Base-by-base conservation (phyloP, 176 grass and related monocot species). In the Aegilops tauschii region DNA sequence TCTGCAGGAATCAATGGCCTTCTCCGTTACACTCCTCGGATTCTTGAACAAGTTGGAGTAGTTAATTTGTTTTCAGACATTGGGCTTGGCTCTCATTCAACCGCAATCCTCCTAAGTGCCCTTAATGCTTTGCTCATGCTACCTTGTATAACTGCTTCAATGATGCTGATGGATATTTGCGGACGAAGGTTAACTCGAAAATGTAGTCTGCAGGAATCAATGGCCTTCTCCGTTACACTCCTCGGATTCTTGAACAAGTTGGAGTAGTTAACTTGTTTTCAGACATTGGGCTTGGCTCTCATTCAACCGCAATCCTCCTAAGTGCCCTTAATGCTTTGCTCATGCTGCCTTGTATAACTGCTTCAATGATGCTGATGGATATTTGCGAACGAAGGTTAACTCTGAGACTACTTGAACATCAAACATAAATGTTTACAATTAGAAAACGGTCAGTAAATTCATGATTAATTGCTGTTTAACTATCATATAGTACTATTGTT, bases 361-460 rank as follows among this genome's bases (percentile, higher is more conserved):
- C 86, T 36, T 92, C 96, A 49, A 95, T 98, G 96, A 86, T 94
- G 52, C 84, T 95, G 72, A 95, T 98, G 93, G 96, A 95, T 85
- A 47, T 93, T 73, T 92, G 91, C 0, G 93, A 90, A 78, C 87
- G 96, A 94, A 95, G 96, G 93, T 95, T 87, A 69, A 79, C 65
- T 83, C 32, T 18, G 28, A 35, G 18, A 83, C 27, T 42, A 35
- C 5, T 34, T 65, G 20, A 79, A 56, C 12, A 59, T 75, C 58
- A 3, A 52, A 65, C 47, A 50, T 50, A 65, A 30, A 31, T 69
- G 6, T 82, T 90, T 72, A 44, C 23, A 73, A 56, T 65, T 73
- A 12, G 20, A 83, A 67, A 80, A 87, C 6, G 23, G 62, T 58
- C 10, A 31, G 5, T 74, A 58, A 49, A 49, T 49, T 49, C 47